A percentile compares a stretch with the other conserved stretches of the same genome.
phyloP scores from a whole-genome alignment of 2,329 filamentous ascomycete genomes.

The Colletotrichum sp. region DNA sequence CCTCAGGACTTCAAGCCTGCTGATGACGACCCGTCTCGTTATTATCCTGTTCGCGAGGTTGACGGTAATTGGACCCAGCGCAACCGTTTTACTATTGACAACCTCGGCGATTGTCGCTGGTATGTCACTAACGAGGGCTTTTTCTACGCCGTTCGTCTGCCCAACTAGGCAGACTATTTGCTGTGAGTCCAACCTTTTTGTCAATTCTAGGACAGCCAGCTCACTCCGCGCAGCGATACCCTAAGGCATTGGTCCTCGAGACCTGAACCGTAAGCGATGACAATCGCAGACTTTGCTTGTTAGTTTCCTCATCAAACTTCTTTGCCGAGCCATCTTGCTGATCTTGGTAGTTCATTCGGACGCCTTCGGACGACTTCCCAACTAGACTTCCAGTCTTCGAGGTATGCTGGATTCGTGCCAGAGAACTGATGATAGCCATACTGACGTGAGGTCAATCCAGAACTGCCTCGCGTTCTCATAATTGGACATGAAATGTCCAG shows the following conservation, averaged over 20 bases:
- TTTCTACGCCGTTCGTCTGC: slow-evolving; percentile 66
- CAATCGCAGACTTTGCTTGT: background rate
- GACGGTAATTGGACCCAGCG: slow-evolving; percentile 66
- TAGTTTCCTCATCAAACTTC: background rate
- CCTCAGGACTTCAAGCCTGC: slow-evolving; percentile 68
- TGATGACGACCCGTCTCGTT: slow-evolving; percentile 63
- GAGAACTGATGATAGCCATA: background rate
- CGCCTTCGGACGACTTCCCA: background rate
- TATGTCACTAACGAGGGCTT: slow-evolving; percentile 61
- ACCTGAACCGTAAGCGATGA: background rate
- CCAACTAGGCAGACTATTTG: slow-evolving; percentile 31
- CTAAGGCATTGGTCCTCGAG: background rate
- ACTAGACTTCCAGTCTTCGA: background rate
- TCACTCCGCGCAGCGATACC: background rate
- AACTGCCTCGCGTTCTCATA: background rate
- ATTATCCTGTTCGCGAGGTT: slow-evolving; percentile 66
- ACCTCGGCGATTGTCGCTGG: slow-evolving; percentile 62
- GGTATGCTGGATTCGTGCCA: background rate
- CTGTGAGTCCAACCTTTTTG: background rate
- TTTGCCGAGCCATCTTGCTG: background rate
- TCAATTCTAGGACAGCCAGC: background rate
- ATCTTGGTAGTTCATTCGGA: background rate
- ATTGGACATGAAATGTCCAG: background rate
- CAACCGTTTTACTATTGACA: slow-evolving; percentile 65
- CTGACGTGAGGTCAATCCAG: background rate